phyloP scores from a whole-genome alignment of 2,329 filamentous ascomycete species.

The Xylaria digitata region DNA sequence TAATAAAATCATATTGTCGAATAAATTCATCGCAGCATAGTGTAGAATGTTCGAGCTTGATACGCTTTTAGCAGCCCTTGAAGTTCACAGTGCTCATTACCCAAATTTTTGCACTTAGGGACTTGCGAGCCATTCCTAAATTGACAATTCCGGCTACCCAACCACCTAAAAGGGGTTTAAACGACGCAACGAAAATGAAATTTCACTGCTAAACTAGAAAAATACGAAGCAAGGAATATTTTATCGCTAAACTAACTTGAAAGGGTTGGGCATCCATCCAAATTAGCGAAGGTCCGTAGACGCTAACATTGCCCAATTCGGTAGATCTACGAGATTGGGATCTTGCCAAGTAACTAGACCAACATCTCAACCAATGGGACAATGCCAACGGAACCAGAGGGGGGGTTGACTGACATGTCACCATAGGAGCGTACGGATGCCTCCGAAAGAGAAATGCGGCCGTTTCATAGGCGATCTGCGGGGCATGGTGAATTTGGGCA shows the following conservation, averaged over 20 bases:
- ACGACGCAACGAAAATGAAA: background rate
- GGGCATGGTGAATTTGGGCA: slow-evolving; percentile 3
- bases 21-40: too few relatives aligned
- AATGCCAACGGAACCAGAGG: slow-evolving; percentile 28
- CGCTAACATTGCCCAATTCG: slow-evolving; percentile 25
- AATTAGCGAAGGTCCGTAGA: slow-evolving; percentile 16
- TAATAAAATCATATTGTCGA: too few relatives aligned
- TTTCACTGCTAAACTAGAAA: background rate
- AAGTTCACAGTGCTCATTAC: too few relatives aligned
- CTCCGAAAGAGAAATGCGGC: slow-evolving; percentile 6
- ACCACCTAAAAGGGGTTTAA: background rate
- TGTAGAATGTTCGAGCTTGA: too few relatives aligned
- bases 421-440: background rate
- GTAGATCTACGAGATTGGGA: slow-evolving; percentile 27
- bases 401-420: slow-evolving; percentile 23
- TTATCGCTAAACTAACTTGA: slow-evolving; percentile 18
- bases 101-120: too few relatives aligned
- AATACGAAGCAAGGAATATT: background rate
- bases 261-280: slow-evolving; percentile 19
- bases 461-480: slow-evolving; percentile 19
- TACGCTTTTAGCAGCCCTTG: too few relatives aligned
- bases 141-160: background rate
- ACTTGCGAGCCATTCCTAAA: background rate
- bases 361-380: slow-evolving; percentile 23
- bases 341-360: slow-evolving; percentile 29